Evolutionary conservation across 2,329 filamentous ascomycete genomes (phyloP), one percentile per base, ranked within the genome.

Genomic region (Phaeoacremonium minimum): DNA sequence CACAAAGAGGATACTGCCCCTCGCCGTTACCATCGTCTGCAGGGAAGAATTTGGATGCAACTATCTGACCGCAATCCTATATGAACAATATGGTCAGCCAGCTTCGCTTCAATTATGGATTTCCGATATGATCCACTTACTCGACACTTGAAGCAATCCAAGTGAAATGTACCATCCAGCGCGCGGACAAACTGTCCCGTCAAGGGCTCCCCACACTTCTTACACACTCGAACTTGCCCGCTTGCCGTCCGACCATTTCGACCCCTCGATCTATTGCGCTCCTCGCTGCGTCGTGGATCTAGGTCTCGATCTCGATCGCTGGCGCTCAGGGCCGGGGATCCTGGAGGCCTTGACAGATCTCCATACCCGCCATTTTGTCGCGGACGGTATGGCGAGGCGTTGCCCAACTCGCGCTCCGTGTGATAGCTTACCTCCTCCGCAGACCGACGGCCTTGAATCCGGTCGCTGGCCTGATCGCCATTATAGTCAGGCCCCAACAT

Each of bases 31-130:
- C 88, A 50, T 95, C 87, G 47, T 95, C 90, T 7, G 95, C 87
- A 2, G 93, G 93, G 63, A 98, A 98, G 75, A 98, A 98, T 55
- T 98, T 98, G 35, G 91, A 96, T 29, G 93, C 93, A 26, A 98
- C 93, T 42, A 97, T 95, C 61, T 95, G 85, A 48, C 87, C 88
- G 56, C 93, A 98, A 60, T 98, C 93, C 91, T 97, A 57, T 29
- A 47, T 33, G 40, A n/a, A 26, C 7, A 31, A 37, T 40, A 33
- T 35, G 15, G 33, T 42, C 43, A 14, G 18, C 28, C 14, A 14
- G 18, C 28, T 16, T 18, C 13, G 7, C 14, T n/a, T 37, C 20
- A 18, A 14, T 33, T n/a, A n/a, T n/a, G n/a, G n/a, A n/a, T n/a
- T n/a, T n/a, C n/a, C n/a, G n/a, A n/a, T n/a, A n/a, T 33, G 16